Evolutionary conservation across 2,329 filamentous ascomycete genomes (phyloP), one percentile per base, ranked within the genome.

Genomic region (Emergomyces africanus): DNA sequence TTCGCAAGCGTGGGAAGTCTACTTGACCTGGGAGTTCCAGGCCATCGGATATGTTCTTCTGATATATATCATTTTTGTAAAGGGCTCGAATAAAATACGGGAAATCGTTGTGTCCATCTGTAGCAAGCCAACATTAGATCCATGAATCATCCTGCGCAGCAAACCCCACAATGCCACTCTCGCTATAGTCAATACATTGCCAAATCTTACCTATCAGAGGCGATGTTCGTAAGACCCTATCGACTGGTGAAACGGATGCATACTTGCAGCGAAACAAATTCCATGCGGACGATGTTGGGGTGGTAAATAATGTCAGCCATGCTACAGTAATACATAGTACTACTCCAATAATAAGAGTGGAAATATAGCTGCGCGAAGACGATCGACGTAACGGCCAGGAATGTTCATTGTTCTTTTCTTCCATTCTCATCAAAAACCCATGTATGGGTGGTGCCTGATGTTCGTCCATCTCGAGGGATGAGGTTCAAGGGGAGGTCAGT

Each of bases 31-130:
- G 68, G 57, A 95, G 74, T 0, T 81, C 82, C 37, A 88, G 89
- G 25, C 87, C 75, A 64, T 84, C 74, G n/a, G 81, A 85, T 74
- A 96, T 96, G 54, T 85, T 82, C 14, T 80, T 73, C 62, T 79
- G 76, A 69, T 95, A 87, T 65, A 97, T 90, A 62, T 88, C 84
- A 69, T 96, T 96, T 44, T 84, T 77, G 67, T 85, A 92, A 3
- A 75, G 44, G 5, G 66, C 73, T 42, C 90, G 83, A 57, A 96
- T 78, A 33, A 86, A 72, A 44, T 94, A 86, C 25, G 92, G 82
- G 54, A 97, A 79, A 70, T 97, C 92, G 74, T 95, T 87, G 70
- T 96, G 91, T 0, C 91, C 91, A 72, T 96, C 91, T 91, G 64
- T 44, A 3, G 12, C 6, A 10, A 33, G 39, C 15, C 39, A 23